Conservation (phyloP, 2,329 filamentous ascomycete genomes). For the Dothideomycetes sp. region DNA sequence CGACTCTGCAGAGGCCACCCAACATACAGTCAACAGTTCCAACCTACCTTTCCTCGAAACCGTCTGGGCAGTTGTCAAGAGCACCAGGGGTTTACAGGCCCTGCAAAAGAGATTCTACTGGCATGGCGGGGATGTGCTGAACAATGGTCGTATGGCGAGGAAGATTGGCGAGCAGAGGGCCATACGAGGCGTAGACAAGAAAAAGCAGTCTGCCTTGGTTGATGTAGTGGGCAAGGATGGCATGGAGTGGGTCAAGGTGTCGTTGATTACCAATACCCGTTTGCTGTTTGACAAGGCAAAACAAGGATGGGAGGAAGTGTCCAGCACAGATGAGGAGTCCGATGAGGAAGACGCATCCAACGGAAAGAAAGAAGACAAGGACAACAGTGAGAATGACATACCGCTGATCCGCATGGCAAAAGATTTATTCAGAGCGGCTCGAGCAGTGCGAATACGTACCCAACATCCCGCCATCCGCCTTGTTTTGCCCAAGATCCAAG, state of each 20-base stretch:
- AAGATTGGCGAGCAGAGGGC: conserved; percentile 11
- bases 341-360: conserved; percentile 28
- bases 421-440: conserved; percentile 47
- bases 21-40: conserved; percentile 51
- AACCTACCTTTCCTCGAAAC: conserved; percentile 56
- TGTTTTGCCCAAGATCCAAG: conserved; percentile 48
- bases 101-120: conserved; percentile 47
- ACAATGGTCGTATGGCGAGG: no score
- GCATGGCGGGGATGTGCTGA: conserved; percentile 11
- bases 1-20: conserved; percentile 6
- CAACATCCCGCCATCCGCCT: conserved; percentile 48
- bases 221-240: conserved; percentile 56
- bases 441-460: conserved; percentile 46
- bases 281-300: conserved; percentile 59
- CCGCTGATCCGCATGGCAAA: conserved; percentile 50
- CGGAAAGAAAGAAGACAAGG: conserved; percentile 28
- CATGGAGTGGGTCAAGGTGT: conserved; percentile 57
- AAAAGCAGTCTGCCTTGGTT: conserved; percentile 44
- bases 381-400: conserved; percentile 41
- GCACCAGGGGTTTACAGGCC: conserved; percentile 43
- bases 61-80: conserved; percentile 53
- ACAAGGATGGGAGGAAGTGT: conserved; percentile 49
- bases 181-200: no score
- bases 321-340: conserved; percentile 33
- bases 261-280: conserved; percentile 51